Base-by-base conservation (phyloP, 2,329 filamentous ascomycete species). In the Penicillium sp. region DNA sequence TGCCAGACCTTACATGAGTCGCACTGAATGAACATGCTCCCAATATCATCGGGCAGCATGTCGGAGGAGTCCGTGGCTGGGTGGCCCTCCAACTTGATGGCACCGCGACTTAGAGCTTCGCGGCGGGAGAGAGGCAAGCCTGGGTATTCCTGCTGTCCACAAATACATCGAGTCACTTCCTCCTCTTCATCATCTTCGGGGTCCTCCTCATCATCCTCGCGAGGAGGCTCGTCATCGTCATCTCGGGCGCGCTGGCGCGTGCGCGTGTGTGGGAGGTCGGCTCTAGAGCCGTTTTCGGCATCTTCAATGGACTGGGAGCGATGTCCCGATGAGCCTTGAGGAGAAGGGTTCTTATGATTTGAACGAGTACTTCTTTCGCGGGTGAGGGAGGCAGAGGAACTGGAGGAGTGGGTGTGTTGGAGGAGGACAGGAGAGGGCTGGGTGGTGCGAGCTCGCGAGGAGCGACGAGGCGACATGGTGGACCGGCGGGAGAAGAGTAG, bases 1-100 rank as follows among this genome's bases (percentile, higher is more conserved):
- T 99, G 94, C 94, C 93, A 99, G 58, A 97, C 94, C 71, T 95
- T 95, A 79, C 94, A 99, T 59, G 89, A 81, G 75, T 97, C 94
- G 81, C 94, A 99, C 78, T 97, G 93, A 61, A 99, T 92, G 74
- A 96, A 99, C 74, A 97, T 88, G 47, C 92, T 93, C 42, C 93
- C 94, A 61, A 93, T 82, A 60, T 97, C 93, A 66, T 96, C 91
- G 29, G 86, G 84, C 58, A 90, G 79, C 58, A 78, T 66, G 55
- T 81, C 79, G 54, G 77, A 85, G 76, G 76, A 85, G 75, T 71
- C 80, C 72, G 72, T 81, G 74, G 75, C 85, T 75, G 70, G 81
- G 74, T 64, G 79, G 71, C 65, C 84, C 53, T 82, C 79, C 53
- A 84, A 80, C 62, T 84, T 85, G 56, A 79, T 68, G 41, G 74